Percentiles rank a stretch among this genome's conserved stretches.
Evolutionary conservation across 1,284 basidiomycete genomes (phyloP).

Genomic region (Volvariella surrecta): DNA sequence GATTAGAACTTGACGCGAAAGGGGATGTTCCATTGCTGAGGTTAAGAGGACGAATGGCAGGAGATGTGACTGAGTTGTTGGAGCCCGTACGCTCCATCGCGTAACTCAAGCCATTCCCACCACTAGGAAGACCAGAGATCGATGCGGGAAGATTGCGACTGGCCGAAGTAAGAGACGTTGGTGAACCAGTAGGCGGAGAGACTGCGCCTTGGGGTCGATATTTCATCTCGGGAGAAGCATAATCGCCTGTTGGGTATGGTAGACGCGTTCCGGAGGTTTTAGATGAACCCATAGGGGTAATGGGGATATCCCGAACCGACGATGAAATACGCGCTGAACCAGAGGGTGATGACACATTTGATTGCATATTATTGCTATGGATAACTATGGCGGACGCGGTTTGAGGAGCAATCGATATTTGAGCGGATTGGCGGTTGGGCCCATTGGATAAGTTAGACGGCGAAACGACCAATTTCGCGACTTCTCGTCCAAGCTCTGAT

Average conservation of each 20-base stretch:
- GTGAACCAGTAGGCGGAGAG: slow-evolving; percentile 57
- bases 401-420: slow-evolving; percentile 29
- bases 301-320: slow-evolving; percentile 51
- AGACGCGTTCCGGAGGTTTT: slow-evolving; percentile 44
- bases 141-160: slow-evolving; percentile 16
- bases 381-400: slow-evolving; percentile 30
- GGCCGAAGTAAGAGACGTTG: slow-evolving; percentile 31
- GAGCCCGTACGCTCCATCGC: slow-evolving; percentile 17
- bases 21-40: too few species aligned
- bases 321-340: slow-evolving; percentile 27
- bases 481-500: slow-evolving; percentile 63
- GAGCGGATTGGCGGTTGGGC: slow-evolving; percentile 36
- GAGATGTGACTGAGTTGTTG: slow-evolving; percentile 11
- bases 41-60: slow-evolving; percentile 7
- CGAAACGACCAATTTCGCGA: slow-evolving; percentile 59
- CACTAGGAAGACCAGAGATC: slow-evolving; percentile 5
- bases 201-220: slow-evolving; percentile 32
- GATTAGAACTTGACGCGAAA: too few species aligned
- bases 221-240: slow-evolving; percentile 42
- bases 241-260: slow-evolving; percentile 76
- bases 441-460: slow-evolving; percentile 47
- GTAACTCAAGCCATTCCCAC: slow-evolving; percentile 3
- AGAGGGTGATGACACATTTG: slow-evolving; percentile 8
- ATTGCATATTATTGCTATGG: slow-evolving; percentile 15
- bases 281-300: slow-evolving; percentile 49